phyloP scores from a whole-genome alignment of 768 basidiomycete genomes.

The Xanthoconium purpureum region DNA sequence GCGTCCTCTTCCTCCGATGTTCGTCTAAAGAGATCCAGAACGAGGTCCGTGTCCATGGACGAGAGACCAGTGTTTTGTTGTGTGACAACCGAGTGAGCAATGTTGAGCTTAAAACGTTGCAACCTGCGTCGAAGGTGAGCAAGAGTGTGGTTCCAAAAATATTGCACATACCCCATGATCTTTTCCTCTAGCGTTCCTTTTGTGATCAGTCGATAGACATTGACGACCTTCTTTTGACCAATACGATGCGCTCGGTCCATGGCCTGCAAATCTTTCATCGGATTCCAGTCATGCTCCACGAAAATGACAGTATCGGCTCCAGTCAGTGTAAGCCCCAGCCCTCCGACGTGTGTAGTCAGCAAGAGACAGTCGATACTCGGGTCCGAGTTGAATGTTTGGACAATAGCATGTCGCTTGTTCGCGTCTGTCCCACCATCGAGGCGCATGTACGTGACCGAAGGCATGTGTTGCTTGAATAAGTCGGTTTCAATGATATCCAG shows the following conservation, averaged over 20 bases:
- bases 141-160: neutral
- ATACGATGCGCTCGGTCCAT: conserved; percentile 99
- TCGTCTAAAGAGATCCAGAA: conserved; percentile 87
- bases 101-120: conserved; percentile 98
- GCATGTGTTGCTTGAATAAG: conserved; percentile 89
- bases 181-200: conserved; percentile 98
- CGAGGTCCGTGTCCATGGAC: conserved; percentile 97
- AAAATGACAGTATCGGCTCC: conserved; percentile 99
- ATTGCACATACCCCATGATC: conserved; percentile 88
- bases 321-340: conserved; percentile 91
- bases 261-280: conserved; percentile 98
- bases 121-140: conserved; percentile 48
- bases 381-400: conserved; percentile 97
- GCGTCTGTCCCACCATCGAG: conserved; percentile 91
- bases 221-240: conserved; percentile 98
- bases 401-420: conserved; percentile 92
- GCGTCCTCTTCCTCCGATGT: conserved; percentile 77
- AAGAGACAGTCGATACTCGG: conserved; percentile 96
- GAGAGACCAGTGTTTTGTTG: conserved; percentile 93
- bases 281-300: conserved; percentile 99
- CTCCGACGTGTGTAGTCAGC: conserved; percentile 95
- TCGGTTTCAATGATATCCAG: conserved; percentile 95
- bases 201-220: conserved; percentile 96
- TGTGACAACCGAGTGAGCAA: conserved; percentile 93
- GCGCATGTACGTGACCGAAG: conserved; percentile 96